Conservation (phyloP, 2,329 filamentous ascomycete species). For the Scedosporium aurantiacum region DNA sequence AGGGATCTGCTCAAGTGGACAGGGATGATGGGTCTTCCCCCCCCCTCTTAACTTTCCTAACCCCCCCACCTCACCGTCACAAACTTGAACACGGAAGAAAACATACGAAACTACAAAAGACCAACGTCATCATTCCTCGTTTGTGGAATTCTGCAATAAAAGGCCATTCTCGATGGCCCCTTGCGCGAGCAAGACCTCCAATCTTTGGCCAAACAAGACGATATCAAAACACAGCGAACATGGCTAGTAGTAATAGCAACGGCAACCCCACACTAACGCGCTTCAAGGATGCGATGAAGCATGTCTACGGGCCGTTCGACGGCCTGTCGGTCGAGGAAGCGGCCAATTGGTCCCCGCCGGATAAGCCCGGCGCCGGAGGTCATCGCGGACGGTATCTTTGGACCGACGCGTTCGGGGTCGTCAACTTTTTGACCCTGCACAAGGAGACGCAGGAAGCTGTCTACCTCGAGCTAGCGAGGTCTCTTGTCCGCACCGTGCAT, state of each 20-base stretch:
- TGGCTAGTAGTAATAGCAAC: not conserved
- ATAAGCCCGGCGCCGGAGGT: slow-evolving; percentile 34
- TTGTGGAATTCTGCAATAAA: not conserved
- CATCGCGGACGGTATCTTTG: slow-evolving; percentile 49
- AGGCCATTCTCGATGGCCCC: not conserved
- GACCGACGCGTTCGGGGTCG: slow-evolving; percentile 49
- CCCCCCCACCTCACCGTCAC: not conserved
- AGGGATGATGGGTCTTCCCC: not conserved
- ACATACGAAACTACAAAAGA: not conserved
- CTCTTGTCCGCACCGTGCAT: slow-evolving; percentile 40
- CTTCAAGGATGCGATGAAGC: slow-evolving; percentile 25
- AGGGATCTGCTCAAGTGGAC: not conserved
- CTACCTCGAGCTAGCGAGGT: slow-evolving; percentile 37
- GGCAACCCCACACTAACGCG: slow-evolving; percentile 7
- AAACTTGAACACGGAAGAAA: not conserved
- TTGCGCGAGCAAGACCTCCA: not conserved
- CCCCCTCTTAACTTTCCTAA: not conserved
- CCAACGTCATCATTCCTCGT: not conserved
- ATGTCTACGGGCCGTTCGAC: slow-evolving; percentile 25
- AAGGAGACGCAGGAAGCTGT: slow-evolving; percentile 21
- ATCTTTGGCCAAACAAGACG: not conserved
- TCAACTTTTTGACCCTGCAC: slow-evolving; percentile 46
- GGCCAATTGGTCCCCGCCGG: slow-evolving; percentile 33
- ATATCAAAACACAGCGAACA: not conserved
- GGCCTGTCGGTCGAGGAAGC: slow-evolving; percentile 13